Conservation (phyloP, 257 asterid species). For the Solanum pimpinellifolium region DNA sequence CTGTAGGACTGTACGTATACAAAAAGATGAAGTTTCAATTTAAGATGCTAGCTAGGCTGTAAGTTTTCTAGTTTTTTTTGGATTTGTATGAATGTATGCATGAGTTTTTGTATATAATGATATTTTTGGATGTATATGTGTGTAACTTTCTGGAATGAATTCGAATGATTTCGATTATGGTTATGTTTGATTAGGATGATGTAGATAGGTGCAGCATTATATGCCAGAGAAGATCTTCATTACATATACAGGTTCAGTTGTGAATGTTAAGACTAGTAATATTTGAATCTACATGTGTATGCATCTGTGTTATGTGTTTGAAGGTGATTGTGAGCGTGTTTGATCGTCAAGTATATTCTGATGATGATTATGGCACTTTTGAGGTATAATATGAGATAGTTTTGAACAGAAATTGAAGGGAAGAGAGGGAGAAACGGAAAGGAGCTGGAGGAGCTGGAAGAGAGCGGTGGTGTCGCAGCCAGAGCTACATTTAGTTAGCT, state of each 20-base stretch:
- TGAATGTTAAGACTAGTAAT: not conserved
- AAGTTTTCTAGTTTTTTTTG: not conserved
- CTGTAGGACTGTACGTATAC: not conserved
- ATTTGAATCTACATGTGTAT: not conserved
- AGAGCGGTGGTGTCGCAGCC: not conserved
- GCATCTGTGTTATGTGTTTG: not conserved
- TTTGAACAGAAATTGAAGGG: not conserved
- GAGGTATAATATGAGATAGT: not conserved
- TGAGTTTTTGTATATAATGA: not conserved
- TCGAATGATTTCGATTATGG: not conserved
- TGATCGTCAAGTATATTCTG: not conserved
- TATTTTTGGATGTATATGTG: not conserved
- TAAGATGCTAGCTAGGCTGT: not conserved
- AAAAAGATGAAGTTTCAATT: not conserved
- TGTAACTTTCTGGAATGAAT: not conserved
- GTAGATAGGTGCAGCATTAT: not conserved
- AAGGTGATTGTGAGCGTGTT: not conserved
- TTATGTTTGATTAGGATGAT: not conserved
- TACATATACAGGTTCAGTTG: not conserved
- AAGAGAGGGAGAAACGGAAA: not conserved
- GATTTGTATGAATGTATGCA: not conserved
- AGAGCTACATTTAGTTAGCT: not conserved
- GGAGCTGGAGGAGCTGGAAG: conserved; percentile 1
- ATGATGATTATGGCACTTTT: not conserved
- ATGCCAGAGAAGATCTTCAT: not conserved